These are phyloP conservation scores for Lycium barbarum DNA, from an alignment of 257 asterid genomes.

Conservation along the genomic window DNA sequence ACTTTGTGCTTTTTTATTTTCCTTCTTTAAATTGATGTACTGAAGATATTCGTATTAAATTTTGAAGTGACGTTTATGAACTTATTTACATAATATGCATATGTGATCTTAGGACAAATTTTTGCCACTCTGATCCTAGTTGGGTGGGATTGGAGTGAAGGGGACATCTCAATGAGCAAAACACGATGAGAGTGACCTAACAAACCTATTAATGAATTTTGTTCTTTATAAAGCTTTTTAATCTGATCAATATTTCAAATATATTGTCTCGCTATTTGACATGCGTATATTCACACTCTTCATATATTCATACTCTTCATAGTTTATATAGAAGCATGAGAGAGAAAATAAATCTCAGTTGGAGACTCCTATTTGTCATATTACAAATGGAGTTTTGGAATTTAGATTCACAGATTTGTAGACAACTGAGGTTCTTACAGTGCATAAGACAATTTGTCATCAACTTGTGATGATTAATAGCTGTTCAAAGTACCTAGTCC, in stretches of 20 bases:
- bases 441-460: constrained; percentile 48
- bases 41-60: background rate
- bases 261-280: constrained; percentile 22
- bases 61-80: background rate
- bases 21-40: background rate
- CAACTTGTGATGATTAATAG: constrained; percentile 73
- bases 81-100: background rate
- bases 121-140: constrained; percentile 18
- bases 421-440: constrained; percentile 31
- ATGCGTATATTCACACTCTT: background rate
- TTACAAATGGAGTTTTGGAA: constrained; percentile 29
- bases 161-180: constrained; percentile 76
- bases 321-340: background rate
- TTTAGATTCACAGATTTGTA: constrained; percentile 25
- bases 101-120: background rate
- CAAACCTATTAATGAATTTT: constrained; percentile 34
- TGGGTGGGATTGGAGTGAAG: constrained; percentile 39
- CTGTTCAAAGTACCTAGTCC: constrained; percentile 39
- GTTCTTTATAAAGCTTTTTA: constrained; percentile 16
- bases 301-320: background rate
- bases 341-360: constrained; percentile 33
- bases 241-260: background rate
- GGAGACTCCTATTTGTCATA: constrained; percentile 52
- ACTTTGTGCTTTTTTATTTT: constrained; percentile 7
- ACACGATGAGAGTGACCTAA: constrained; percentile 61